These are phyloP conservation scores for Apiospora sp. DNA, from an alignment of 2,329 filamentous ascomycete species.

Conservation along the genomic window DNA sequence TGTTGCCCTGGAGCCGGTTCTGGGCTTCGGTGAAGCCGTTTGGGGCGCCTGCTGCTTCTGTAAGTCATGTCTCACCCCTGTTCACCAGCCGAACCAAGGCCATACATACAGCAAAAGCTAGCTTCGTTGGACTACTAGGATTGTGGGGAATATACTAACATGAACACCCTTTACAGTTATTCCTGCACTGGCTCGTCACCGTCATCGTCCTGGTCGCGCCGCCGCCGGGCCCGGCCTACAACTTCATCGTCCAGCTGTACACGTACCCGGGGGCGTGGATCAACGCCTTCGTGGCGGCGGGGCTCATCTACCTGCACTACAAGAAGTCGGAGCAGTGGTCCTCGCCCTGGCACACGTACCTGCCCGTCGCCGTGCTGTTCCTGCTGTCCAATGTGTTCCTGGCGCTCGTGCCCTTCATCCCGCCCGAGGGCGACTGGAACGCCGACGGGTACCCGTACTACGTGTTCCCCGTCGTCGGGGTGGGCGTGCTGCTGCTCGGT, in stretches of 20 bases:
- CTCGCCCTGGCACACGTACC: slow-evolving; percentile 59
- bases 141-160: no score
- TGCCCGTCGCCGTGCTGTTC: slow-evolving; percentile 57
- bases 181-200: slow-evolving; percentile 72
- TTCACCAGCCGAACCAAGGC: no score
- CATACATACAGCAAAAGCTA: no score
- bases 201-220: slow-evolving; percentile 71
- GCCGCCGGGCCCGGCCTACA: slow-evolving; percentile 73
- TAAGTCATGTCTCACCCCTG: slow-evolving; percentile 43
- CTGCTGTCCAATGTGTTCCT: slow-evolving; percentile 61
- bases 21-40: slow-evolving; percentile 76
- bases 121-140: no score
- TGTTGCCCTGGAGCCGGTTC: slow-evolving; percentile 70
- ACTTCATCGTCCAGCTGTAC: slow-evolving; percentile 68
- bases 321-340: slow-evolving; percentile 60
- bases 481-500: slow-evolving; percentile 59
- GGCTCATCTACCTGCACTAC: slow-evolving; percentile 60
- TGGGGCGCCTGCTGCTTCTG: slow-evolving; percentile 66
- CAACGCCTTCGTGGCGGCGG: slow-evolving; percentile 58
- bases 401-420: slow-evolving; percentile 62
- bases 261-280: slow-evolving; percentile 64
- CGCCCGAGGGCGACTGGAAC: slow-evolving; percentile 56
- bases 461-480: slow-evolving; percentile 62
- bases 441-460: slow-evolving; percentile 63
- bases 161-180: slow-evolving; percentile 47